These are phyloP conservation scores for Simplicillium sp. DNA, from an alignment of 2,329 filamentous ascomycete genomes.

Conservation along the genomic window DNA sequence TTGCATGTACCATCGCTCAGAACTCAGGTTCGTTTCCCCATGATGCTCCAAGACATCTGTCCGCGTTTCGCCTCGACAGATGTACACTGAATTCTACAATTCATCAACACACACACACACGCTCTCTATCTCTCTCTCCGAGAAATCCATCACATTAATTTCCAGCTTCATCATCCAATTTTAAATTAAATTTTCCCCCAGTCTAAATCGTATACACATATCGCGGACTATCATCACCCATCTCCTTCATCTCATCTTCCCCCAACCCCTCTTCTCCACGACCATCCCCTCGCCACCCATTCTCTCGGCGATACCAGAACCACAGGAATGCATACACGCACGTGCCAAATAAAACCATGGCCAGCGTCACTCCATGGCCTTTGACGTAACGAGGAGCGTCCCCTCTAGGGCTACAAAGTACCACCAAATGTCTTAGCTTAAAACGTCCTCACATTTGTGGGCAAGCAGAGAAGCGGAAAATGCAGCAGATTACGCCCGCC, in stretches of 20 bases:
- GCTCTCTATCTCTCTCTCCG: no score
- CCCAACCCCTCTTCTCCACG: constrained; percentile 26
- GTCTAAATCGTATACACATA: constrained; percentile 35
- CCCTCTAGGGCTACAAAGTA: constrained; percentile 22
- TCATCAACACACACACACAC: no score
- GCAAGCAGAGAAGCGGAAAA: background rate
- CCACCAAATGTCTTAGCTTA: background rate
- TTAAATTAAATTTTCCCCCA: no score
- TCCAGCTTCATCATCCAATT: no score
- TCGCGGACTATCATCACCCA: constrained; percentile 42
- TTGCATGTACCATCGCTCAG: no score
- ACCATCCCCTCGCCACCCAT: constrained; percentile 20
- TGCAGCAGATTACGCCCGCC: no score
- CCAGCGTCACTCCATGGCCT: constrained; percentile 52
- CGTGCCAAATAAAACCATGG: constrained; percentile 45
- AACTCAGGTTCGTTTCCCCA: no score
- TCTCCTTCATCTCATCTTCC: constrained; percentile 37
- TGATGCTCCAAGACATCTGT: no score
- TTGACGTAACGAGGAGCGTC: constrained; percentile 49
- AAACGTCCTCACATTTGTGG: background rate
- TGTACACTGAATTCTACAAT: no score
- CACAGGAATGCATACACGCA: constrained; percentile 45
- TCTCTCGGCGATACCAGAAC: constrained; percentile 39
- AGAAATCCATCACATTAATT: no score
- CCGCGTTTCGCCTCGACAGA: no score